phyloP scores from a whole-genome alignment of 176 grass and related monocot genomes.

The Musa troglodytarum region DNA sequence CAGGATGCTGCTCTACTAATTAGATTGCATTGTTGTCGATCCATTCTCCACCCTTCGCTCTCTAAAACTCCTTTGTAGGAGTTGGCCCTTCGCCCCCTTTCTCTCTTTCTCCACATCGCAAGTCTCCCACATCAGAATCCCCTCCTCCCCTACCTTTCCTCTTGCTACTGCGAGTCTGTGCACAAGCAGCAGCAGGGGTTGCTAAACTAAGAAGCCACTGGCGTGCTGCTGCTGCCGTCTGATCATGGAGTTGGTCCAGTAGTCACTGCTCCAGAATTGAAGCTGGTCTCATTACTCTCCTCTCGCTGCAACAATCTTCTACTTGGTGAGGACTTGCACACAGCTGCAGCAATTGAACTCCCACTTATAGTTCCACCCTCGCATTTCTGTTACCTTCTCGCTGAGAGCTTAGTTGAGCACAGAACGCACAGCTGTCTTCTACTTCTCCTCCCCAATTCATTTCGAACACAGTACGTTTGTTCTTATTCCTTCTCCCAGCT shows the following conservation, averaged over 20 bases:
- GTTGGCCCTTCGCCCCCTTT: neutral
- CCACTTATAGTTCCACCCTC: neutral
- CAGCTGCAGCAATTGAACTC: neutral
- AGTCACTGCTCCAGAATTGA: neutral
- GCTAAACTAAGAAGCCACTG: no score
- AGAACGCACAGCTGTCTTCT: no score
- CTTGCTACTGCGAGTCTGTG: neutral
- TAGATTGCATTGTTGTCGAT: neutral
- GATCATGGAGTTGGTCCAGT: neutral
- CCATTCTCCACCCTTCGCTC: neutral
- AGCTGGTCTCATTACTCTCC: neutral
- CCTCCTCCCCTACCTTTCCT: neutral
- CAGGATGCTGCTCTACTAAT: neutral
- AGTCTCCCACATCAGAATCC: neutral
- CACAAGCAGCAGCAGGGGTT: no score
- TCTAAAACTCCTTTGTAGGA: neutral
- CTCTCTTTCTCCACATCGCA: constrained; percentile 2
- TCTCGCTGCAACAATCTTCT: neutral
- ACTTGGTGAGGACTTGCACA: constrained; percentile 1
- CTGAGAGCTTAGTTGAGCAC: no score
- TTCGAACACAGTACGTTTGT: no score
- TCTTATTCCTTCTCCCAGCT: no score
- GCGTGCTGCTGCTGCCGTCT: no score
- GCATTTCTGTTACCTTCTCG: neutral
- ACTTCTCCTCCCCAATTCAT: no score